Base-by-base conservation (phyloP, 2,329 filamentous ascomycete species). In the Trichoderma atroviride region DNA sequence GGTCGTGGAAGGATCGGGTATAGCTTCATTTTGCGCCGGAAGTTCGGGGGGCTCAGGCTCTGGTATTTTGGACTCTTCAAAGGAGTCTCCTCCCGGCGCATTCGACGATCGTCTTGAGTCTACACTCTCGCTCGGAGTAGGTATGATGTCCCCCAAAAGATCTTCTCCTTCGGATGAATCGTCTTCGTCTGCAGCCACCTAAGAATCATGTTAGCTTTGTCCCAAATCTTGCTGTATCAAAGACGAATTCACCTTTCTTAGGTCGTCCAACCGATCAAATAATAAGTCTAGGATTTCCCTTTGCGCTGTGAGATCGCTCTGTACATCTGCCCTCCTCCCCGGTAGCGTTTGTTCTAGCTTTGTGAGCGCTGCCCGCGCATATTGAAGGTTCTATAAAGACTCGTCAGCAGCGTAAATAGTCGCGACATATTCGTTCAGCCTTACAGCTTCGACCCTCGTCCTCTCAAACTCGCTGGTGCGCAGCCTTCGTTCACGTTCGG, bases 281-380 rank as follows among this genome's bases (percentile, higher is more conserved):
- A 95, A 79, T 66, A 86, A 83, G 74, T 92, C 91, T 63, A 94
- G 83, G 5, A 88, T 77, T 43, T 91, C 88, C 69, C 90, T 86
- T 75, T 92, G 91, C 55, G 81, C 80, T 70, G 87, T 84, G 37
- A 95, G 82, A 71, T 91, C 89, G 27, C 82, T 79, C 78, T 93
- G 90, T 22, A 86, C 77, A 69, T 90, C 86, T 71, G 88, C 83
- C 73, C 88, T 87, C 70, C 86, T 87, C 5, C 83, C 78, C 69
- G 86, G 79, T 6, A 88, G 85, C 73, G 91, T 88, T 74, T 92
- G 91, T 77, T 94, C 92, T 53, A 93, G 85, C 70, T 86, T 89
- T 24, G 90, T 86, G 68, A 94, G 87, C 35, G 92, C 84, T 0
- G 84, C 85, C 52, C 89, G 88, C 24, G 92, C 92, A 77, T 92